phyloP scores from a whole-genome alignment of 2,329 filamentous ascomycete species.

The Akanthomyces dipterigenus region DNA sequence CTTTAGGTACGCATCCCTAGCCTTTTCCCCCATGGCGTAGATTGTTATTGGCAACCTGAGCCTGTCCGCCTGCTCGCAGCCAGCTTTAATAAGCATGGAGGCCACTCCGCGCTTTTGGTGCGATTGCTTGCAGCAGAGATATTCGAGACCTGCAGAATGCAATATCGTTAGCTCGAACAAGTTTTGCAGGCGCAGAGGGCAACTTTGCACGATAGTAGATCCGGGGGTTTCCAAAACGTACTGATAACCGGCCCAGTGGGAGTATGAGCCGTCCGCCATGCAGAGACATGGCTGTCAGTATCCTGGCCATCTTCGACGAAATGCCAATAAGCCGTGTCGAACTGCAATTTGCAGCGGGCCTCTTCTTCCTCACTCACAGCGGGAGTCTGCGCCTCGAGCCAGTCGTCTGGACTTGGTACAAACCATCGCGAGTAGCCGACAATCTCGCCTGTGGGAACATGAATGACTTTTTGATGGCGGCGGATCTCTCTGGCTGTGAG shows the following conservation, averaged over 20 bases:
- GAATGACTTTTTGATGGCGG: conserved; percentile 17
- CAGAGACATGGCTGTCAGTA: conserved; percentile 1
- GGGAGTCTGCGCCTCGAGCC: conserved; percentile 13
- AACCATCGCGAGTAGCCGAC: conserved; percentile 17
- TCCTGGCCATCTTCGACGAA: conserved; percentile 3
- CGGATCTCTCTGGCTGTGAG: conserved; percentile 14
- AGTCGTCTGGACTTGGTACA: conserved; percentile 4
- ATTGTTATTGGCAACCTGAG: conserved; percentile 16
- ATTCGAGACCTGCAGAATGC: conserved; percentile 15
- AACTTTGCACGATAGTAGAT: not conserved
- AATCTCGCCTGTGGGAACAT: conserved; percentile 16
- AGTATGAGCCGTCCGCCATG: not conserved
- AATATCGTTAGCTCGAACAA: not conserved
- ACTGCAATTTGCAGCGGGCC: not conserved
- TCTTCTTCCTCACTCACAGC: conserved; percentile 9
- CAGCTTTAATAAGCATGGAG: conserved; percentile 18
- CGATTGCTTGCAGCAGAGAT: conserved; percentile 18
- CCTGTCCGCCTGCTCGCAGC: conserved; percentile 15
- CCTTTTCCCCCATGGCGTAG: conserved; percentile 16
- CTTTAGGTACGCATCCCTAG: not conserved
- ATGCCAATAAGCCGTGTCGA: not conserved
- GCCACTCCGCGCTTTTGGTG: conserved; percentile 18
- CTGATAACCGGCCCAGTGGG: conserved; percentile 11
- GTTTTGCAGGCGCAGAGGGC: not conserved
- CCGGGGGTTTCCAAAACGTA: not conserved